phyloP scores from a whole-genome alignment of 805 yeast species.

The Cyberlindnera suaveolens region DNA sequence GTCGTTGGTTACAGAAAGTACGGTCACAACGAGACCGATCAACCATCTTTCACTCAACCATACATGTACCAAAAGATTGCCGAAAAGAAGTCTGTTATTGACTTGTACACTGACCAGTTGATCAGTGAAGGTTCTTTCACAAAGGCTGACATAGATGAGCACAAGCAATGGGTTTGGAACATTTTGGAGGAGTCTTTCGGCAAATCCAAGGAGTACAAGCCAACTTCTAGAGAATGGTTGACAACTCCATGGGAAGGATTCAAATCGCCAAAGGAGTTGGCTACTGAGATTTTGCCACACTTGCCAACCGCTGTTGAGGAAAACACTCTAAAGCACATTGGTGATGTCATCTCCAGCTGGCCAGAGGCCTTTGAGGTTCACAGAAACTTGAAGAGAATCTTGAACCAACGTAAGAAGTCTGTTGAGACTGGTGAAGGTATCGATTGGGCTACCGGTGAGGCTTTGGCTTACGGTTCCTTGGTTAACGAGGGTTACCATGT shows the following conservation, averaged over 20 bases:
- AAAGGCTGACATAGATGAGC: conserved; percentile 85
- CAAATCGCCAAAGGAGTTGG: conserved; percentile 95
- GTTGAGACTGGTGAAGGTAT: conserved; percentile 89
- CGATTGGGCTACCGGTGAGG: conserved; percentile 99
- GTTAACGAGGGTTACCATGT: conserved; percentile 92
- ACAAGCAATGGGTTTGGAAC: conserved; percentile 97
- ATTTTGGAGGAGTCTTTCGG: conserved; percentile 83
- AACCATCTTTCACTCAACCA: conserved; percentile 98
- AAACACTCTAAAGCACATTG: conserved; percentile 66
- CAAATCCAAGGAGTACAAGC: conserved; percentile 84
- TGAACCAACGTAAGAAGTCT: conserved; percentile 80
- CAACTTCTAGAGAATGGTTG: conserved; percentile 94
- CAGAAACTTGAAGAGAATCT: conserved; percentile 92
- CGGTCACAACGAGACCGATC: conserved; percentile 99
- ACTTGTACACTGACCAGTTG: conserved; percentile 75
- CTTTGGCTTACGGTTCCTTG: conserved; percentile 92
- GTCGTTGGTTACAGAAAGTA: conserved; percentile 97
- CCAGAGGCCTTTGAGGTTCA: conserved; percentile 88
- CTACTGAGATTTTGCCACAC: conserved; percentile 92
- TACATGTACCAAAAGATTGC: conserved; percentile 91
- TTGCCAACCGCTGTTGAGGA: conserved; percentile 89
- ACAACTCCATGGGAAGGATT: conserved; percentile 99
- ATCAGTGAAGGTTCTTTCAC: conserved; percentile 85
- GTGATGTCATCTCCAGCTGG: conserved; percentile 70
- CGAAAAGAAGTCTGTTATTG: conserved; percentile 82